Evolutionary conservation across 768 basidiomycete genomes (phyloP), one percentile per base, ranked within the genome.

Genomic region (Lepiota venenata): DNA sequence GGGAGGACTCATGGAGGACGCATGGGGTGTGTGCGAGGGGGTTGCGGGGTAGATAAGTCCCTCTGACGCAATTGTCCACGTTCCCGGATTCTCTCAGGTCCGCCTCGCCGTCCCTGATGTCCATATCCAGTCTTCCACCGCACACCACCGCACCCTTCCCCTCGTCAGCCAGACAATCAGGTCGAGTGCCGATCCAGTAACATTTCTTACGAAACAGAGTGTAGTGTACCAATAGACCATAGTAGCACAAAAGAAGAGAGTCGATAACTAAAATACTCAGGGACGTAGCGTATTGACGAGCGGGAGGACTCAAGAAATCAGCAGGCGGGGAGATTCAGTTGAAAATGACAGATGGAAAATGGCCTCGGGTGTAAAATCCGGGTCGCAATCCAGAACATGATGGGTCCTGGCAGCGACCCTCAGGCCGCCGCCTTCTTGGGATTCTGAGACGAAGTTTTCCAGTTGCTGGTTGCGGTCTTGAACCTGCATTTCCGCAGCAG

Each of bases 361-460:
- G 27, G 40, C 38, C 9, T 36, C 35, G 45, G 44, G 43, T 47
- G 52, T 40, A 5, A 36, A 32, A 9, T 15, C 16, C 37, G 16
- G 35, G 37, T 40, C 27, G 25, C 29, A 39, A 35, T 52, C 40
- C 41, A 51, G 22, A 27, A 36, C 37, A 25, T 42, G 27, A 35
- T 18, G 20, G 16, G 27, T n/a, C 18, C 43, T 20, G 16, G 53
- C 32, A 37, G 22, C 20, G 20, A 40, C 16, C 20, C 16, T 68
- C 61, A 73, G 22, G 67, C 62, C 29, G 68, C 62, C 29, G 67
- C 63, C 61, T 70, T 70, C 66, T 78, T 81, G 0, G 82, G 80
- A 62, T 87, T 87, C 66, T 87, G 84, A 63, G 82, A 83, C 47
- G 85, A 77, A 59, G 75, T 81, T 69, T 87, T 88, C 88, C 88